Percentiles rank a stretch among this genome's conserved stretches.
Conservation (phyloP, 192 early-diverging fungal genomes). For the Entomortierella beljakovae region DNA sequence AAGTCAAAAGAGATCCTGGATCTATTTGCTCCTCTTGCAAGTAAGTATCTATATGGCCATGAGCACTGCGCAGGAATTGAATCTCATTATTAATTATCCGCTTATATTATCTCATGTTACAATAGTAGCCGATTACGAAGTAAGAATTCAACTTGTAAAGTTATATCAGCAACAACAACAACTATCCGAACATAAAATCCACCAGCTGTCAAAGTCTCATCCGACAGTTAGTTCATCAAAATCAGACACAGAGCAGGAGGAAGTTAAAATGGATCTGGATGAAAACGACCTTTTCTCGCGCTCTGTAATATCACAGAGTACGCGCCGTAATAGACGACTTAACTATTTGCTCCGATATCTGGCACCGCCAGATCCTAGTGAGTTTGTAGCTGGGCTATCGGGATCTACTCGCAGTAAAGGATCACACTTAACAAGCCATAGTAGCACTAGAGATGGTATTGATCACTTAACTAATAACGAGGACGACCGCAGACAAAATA, state of each 20-base stretch:
- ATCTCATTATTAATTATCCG: not conserved
- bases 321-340: slow-evolving; percentile 38
- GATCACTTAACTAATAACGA: not conserved
- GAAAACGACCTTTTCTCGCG: slow-evolving; percentile 40
- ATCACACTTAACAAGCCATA: not conserved
- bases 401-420: not conserved
- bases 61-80: not conserved
- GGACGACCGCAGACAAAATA: not conserved
- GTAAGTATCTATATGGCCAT: not conserved
- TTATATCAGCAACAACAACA: slow-evolving; percentile 38
- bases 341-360: slow-evolving; percentile 52
- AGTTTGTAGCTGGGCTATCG: not conserved
- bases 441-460: not conserved
- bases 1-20: slow-evolving; percentile 28
- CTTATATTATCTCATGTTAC: not conserved
- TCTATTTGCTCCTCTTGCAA: slow-evolving; percentile 33
- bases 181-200: slow-evolving; percentile 20
- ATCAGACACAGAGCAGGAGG: slow-evolving; percentile 15
- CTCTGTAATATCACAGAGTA: slow-evolving; percentile 24
- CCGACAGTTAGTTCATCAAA: not conserved
- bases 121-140: slow-evolving; percentile 32
- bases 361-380: slow-evolving; percentile 25
- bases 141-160: slow-evolving; percentile 32
- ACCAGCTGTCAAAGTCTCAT: not conserved
- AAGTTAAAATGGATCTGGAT: slow-evolving; percentile 10